These are phyloP conservation scores for Sicyos edulis DNA, from an alignment of 306 rosid species.

Conservation along the genomic window DNA sequence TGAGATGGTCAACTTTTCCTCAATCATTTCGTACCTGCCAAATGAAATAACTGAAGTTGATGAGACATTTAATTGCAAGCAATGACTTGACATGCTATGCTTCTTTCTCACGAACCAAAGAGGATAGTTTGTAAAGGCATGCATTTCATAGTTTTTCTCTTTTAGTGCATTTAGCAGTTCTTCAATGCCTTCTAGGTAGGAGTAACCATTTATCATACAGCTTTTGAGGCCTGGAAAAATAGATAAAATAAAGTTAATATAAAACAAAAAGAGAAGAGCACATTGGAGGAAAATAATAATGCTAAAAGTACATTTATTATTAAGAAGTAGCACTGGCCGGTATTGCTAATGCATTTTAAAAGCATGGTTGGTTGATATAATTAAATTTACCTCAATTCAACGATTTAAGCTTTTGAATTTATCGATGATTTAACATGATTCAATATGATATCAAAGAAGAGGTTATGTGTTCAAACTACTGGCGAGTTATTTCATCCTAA, in stretches of 20 bases:
- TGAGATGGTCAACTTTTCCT: conserved; percentile 65
- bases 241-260: conserved; percentile 23
- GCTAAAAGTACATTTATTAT: not conserved
- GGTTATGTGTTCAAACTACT: too few relatives aligned
- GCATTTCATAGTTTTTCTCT: conserved; percentile 74
- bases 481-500: too few relatives aligned
- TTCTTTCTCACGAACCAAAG: conserved; percentile 45
- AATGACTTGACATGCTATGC: not conserved
- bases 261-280: not conserved
- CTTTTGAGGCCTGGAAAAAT: conserved; percentile 60
- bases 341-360: not conserved
- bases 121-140: conserved; percentile 94
- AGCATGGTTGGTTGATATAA: too few relatives aligned
- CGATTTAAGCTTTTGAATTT: too few relatives aligned
- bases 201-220: conserved; percentile 71
- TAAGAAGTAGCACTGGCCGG: not conserved
- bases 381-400: too few relatives aligned
- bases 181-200: conserved; percentile 66
- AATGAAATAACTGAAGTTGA: conserved; percentile 22
- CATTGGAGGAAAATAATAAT: not conserved
- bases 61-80: not conserved
- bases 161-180: conserved; percentile 62
- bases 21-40: conserved; percentile 76
- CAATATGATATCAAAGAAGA: too few relatives aligned
- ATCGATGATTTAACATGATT: too few relatives aligned